Conservation (phyloP, 805 yeast genomes). For the Gaillardinia entomophila region DNA sequence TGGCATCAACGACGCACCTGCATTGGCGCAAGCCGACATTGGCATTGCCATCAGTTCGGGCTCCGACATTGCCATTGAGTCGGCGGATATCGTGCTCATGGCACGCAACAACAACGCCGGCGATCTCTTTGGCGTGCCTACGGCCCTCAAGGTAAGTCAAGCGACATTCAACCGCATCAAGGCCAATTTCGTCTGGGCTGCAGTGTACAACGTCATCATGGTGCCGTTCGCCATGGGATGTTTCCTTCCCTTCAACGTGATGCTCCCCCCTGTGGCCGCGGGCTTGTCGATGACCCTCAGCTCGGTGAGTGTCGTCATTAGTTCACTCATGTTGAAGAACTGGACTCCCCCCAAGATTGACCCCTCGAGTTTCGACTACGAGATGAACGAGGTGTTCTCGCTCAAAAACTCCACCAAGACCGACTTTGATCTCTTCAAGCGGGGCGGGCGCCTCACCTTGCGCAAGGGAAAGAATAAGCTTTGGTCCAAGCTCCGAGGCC, state of each 20-base stretch:
- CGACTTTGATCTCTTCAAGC: constrained; percentile 7
- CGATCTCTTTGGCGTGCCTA: constrained; percentile 45
- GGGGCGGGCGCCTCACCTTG: constrained; percentile 1
- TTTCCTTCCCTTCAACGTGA: constrained; percentile 68
- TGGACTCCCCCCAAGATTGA: constrained; percentile 43
- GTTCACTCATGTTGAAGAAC: constrained; percentile 64
- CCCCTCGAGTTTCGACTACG: not conserved
- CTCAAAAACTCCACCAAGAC: constrained; percentile 6
- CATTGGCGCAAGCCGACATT: constrained; percentile 78
- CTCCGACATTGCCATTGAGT: constrained; percentile 92
- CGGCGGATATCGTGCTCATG: constrained; percentile 87
- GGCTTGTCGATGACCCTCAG: constrained; percentile 92
- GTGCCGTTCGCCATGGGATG: constrained; percentile 93
- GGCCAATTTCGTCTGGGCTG: constrained; percentile 82
- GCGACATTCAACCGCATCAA: constrained; percentile 71
- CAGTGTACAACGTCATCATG: constrained; percentile 76
- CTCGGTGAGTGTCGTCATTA: constrained; percentile 80
- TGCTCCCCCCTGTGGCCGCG: constrained; percentile 84
- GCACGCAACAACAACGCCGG: constrained; percentile 26
- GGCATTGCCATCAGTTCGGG: constrained; percentile 93
- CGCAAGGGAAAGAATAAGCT: no score
- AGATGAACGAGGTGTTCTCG: constrained; percentile 6
- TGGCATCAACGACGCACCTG: constrained; percentile 98
- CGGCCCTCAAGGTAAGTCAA: constrained; percentile 63
- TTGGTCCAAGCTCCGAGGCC: no score